Evolutionary conservation across 1,284 basidiomycete species (phyloP).

Genomic region (Malassezia vespertilionis): DNA sequence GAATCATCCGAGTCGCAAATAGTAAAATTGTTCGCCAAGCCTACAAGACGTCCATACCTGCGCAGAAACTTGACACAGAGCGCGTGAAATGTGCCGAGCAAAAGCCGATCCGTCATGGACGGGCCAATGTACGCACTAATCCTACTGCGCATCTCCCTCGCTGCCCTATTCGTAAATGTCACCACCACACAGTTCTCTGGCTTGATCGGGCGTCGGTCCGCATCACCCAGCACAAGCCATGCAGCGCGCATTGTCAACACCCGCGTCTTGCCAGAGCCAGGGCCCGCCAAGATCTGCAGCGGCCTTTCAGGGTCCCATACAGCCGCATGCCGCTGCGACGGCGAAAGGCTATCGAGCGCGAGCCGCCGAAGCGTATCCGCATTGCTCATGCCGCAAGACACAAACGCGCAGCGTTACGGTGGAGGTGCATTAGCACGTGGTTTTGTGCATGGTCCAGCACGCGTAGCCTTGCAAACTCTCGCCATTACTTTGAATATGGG

Average conservation of each 20-base stretch:
- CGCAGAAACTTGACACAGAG: conserved; percentile 64
- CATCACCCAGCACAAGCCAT: conserved; percentile 31
- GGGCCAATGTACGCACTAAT: conserved; percentile 63
- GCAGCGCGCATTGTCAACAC: conserved; percentile 41
- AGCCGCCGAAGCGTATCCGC: too few species aligned
- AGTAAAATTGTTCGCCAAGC: conserved; percentile 64
- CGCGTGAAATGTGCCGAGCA: conserved; percentile 68
- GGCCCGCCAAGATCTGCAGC: conserved; percentile 44
- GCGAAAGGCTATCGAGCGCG: conserved; percentile 21
- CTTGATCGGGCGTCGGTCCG: conserved; percentile 13
- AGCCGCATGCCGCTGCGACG: conserved; percentile 33
- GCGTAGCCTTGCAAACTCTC: too few species aligned
- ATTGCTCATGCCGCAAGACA: too few species aligned
- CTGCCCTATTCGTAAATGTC: conserved; percentile 64
- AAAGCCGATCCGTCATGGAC: conserved; percentile 55
- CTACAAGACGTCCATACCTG: conserved; percentile 57
- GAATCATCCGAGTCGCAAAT: conserved; percentile 68
- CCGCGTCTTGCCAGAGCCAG: conserved; percentile 45
- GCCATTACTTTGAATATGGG: too few species aligned
- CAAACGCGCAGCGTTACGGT: too few species aligned
- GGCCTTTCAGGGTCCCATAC: conserved; percentile 27
- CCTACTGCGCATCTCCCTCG: conserved; percentile 72
- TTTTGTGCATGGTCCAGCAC: too few species aligned
- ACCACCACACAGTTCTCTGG: conserved; percentile 43
- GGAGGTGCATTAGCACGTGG: too few species aligned